A percentile compares a stretch with the other conserved stretches of the same genome.
Conservation (phyloP, 805 yeast genomes). For the Lachancea kluyveri region DNA sequence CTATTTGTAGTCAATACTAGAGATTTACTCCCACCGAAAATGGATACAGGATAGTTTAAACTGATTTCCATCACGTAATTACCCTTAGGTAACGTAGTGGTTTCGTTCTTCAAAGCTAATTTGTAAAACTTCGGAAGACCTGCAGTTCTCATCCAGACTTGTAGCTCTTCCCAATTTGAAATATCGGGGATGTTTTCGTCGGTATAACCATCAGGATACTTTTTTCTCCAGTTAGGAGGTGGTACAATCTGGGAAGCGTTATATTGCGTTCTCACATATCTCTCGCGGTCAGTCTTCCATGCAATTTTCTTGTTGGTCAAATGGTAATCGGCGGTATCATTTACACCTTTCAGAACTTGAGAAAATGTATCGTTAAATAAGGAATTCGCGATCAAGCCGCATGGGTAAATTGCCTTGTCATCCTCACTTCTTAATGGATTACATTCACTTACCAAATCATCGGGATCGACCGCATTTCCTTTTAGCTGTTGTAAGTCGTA, state of each 20-base stretch:
- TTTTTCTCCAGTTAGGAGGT: slow-evolving; percentile 76
- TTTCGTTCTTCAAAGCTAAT: slow-evolving; percentile 67
- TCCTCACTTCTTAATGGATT: slow-evolving; percentile 31
- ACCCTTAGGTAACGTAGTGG: slow-evolving; percentile 52
- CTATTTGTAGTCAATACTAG: slow-evolving; percentile 75
- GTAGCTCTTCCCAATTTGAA: slow-evolving; percentile 60
- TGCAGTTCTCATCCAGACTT: slow-evolving; percentile 91
- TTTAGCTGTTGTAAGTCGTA: slow-evolving; percentile 74
- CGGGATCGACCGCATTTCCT: slow-evolving; percentile 60
- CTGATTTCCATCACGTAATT: slow-evolving; percentile 62
- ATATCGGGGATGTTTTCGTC: slow-evolving; percentile 64
- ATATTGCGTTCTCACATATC: slow-evolving; percentile 61
- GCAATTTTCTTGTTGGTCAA: slow-evolving; percentile 54
- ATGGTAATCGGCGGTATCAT: slow-evolving; percentile 30
- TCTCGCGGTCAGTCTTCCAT: slow-evolving; percentile 62
- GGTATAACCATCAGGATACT: slow-evolving; percentile 69
- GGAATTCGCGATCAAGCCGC: slow-evolving; percentile 80
- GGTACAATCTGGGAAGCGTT: slow-evolving; percentile 59
- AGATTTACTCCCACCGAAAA: slow-evolving; percentile 86
- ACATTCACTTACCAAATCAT: slow-evolving; percentile 40
- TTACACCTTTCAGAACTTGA: slow-evolving; percentile 36
- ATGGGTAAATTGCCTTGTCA: slow-evolving; percentile 55
- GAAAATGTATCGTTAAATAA: slow-evolving; percentile 71
- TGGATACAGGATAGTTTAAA: slow-evolving; percentile 72
- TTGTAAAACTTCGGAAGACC: slow-evolving; percentile 88